Conservation (phyloP, 768 basidiomycete genomes). For the Mycena sanguinolenta region DNA sequence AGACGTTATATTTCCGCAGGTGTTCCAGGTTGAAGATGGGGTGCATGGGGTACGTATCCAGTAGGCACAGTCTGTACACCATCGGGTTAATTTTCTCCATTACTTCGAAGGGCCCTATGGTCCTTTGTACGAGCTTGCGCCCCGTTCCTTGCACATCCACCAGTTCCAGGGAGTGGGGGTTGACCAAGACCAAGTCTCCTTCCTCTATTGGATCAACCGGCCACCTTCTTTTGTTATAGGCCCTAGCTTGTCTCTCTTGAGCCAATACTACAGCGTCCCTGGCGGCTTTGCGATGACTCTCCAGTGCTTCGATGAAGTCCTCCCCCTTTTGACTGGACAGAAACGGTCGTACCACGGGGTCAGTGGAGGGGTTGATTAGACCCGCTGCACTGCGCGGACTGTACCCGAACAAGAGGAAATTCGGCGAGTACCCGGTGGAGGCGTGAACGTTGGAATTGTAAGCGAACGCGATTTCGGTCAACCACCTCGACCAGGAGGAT, state of each 20-base stretch:
- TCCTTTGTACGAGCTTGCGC: too few relatives aligned
- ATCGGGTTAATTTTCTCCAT: conserved; percentile 32
- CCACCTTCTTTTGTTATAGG: conserved; percentile 4
- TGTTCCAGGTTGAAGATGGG: conserved; percentile 31
- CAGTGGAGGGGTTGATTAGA: not conserved
- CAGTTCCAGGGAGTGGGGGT: not conserved
- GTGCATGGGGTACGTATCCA: conserved; percentile 22
- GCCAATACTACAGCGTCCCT: too few relatives aligned
- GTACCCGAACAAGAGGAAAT: too few relatives aligned
- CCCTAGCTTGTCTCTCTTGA: not conserved
- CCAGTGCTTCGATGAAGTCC: not conserved
- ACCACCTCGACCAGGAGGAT: not conserved
- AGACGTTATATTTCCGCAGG: conserved; percentile 21
- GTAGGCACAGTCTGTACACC: conserved; percentile 18
- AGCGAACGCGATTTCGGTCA: not conserved
- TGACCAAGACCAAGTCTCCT: not conserved
- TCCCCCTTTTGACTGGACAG: not conserved
- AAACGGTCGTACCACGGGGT: not conserved
- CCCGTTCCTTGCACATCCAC: conserved; percentile 11
- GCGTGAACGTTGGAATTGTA: not conserved
- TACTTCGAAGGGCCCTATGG: too few relatives aligned
- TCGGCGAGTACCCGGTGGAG: not conserved
- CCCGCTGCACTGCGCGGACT: not conserved
- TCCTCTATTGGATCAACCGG: not conserved
- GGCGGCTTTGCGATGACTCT: not conserved